phyloP scores from a whole-genome alignment of 345 rosid species.

The Lepidium didymum region DNA sequence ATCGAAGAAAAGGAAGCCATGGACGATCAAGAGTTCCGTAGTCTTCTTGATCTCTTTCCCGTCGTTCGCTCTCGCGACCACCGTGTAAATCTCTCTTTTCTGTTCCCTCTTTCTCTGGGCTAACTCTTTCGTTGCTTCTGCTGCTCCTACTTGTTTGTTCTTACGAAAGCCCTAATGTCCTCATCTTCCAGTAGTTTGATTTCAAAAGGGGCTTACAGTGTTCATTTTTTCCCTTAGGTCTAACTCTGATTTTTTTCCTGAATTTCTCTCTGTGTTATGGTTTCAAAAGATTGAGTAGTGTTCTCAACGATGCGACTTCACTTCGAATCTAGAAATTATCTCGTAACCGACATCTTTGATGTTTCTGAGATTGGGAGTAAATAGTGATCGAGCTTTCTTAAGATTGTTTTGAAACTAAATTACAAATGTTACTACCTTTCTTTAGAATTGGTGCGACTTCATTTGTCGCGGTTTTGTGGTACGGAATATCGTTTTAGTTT shows the following conservation, averaged over 20 bases:
- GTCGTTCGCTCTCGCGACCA: conserved; percentile 70
- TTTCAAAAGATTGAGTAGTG: neutral
- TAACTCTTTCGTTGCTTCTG: neutral
- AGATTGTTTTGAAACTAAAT: neutral
- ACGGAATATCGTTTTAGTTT: neutral
- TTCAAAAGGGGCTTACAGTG: neutral
- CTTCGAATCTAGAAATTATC: neutral
- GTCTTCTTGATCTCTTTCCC: conserved; percentile 72
- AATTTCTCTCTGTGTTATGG: neutral
- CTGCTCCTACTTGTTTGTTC: neutral
- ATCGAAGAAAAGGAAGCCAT: conserved; percentile 18
- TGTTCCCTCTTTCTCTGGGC: neutral
- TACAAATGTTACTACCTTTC: neutral
- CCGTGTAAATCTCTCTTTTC: conserved; percentile 32
- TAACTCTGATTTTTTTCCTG: neutral
- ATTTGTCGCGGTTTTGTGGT: neutral
- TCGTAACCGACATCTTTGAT: neutral
- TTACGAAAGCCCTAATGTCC: neutral
- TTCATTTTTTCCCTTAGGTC: neutral
- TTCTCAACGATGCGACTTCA: neutral
- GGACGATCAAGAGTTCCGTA: conserved; percentile 81
- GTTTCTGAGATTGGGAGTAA: neutral
- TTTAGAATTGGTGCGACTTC: neutral
- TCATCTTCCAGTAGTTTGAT: neutral
- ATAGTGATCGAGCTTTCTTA: neutral